Evolutionary conservation across 805 yeast species (phyloP), one percentile per base, ranked within the genome.

Genomic region (Pichia phayaonensis): DNA sequence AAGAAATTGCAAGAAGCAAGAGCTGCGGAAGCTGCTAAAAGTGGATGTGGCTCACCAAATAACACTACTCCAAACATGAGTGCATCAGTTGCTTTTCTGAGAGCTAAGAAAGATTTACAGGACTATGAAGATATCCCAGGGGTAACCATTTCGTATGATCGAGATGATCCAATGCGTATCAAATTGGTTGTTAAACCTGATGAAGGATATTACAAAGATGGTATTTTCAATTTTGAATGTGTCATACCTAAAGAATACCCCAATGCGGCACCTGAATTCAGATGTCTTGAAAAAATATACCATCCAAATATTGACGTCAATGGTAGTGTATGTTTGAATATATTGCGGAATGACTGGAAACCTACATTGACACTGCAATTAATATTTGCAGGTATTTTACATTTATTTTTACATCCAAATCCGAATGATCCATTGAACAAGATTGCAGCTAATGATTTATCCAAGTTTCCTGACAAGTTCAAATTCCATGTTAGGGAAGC

Each of bases 331-430:
- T 92, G 99, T 63, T 74, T 92, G 53, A 92, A 92, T 63, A 90
- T 92, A 36, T 72, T 92, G 52, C 73, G 98, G 58, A 96, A 90
- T 64, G 98, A 92, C 65, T 92, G 99, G 99, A 82, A 90, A 27
- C 98, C 99, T 0, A 96, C 90, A 0, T 72, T 92, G 57, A 86
- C 85, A 52, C 70, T 92, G 61, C 88, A 86, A 62, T 75, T 90
- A 6, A 82, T 92, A 10, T 74, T 90, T 50, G 83, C 90, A 40
- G 98, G 99, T 0, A 73, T 92, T 48, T 79, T 90, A 60, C 90
- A 84, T 62, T 73, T 92, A 54, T 90, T 92, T 59, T 69, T 88
- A 48, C 97, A 92, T 58, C 96, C 97, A 8, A 92, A 89, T 63
- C 84, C 95, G 1, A 83, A 81, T 54, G 98, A 92, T 64, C 98